Percentiles rank a stretch among this genome's conserved stretches.
phyloP scores from a whole-genome alignment of 2,329 filamentous ascomycete genomes.

The Alternaria sp. region DNA sequence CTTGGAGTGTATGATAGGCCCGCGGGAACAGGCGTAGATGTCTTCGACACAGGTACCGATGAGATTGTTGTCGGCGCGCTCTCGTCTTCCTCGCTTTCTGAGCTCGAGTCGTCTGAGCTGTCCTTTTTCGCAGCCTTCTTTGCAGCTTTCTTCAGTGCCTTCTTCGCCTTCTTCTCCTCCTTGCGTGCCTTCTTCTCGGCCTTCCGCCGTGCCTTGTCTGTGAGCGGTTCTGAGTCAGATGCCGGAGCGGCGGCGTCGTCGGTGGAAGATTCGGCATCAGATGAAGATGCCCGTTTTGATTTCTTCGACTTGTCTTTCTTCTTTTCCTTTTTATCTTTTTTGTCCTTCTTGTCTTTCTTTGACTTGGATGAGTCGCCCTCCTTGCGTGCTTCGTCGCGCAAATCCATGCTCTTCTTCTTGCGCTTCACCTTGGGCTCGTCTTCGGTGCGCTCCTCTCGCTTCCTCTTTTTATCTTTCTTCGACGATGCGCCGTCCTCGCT shows the following conservation, averaged over 20 bases:
- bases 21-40: slow-evolving; percentile 54
- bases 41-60: slow-evolving; percentile 48
- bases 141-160: slow-evolving; percentile 55
- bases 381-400: slow-evolving; percentile 37
- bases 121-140: slow-evolving; percentile 48
- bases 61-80: slow-evolving; percentile 36
- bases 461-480: slow-evolving; percentile 43
- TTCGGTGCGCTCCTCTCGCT: slow-evolving; percentile 41
- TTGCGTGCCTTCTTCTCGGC: slow-evolving; percentile 54
- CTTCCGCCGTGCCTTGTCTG: slow-evolving; percentile 50
- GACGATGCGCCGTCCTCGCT: slow-evolving; percentile 34
- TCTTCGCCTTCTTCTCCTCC: slow-evolving; percentile 55
- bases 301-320: slow-evolving; percentile 37
- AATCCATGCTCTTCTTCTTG: slow-evolving; percentile 46
- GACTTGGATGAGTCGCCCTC: slow-evolving; percentile 27
- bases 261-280: slow-evolving; percentile 27
- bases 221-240: slow-evolving; percentile 45
- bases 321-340: slow-evolving; percentile 39
- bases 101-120: slow-evolving; percentile 31
- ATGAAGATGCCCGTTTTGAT: slow-evolving; percentile 29
- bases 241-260: slow-evolving; percentile 23
- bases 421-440: slow-evolving; percentile 44
- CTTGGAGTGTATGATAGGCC: slow-evolving; percentile 49
- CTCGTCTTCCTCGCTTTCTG: slow-evolving; percentile 36
- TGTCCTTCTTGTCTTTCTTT: slow-evolving; percentile 46